Evolutionary conservation across 208 protist species (phyloP), one percentile per base, ranked within the genome.

Genomic region (Endotrypanum monterogeii): DNA sequence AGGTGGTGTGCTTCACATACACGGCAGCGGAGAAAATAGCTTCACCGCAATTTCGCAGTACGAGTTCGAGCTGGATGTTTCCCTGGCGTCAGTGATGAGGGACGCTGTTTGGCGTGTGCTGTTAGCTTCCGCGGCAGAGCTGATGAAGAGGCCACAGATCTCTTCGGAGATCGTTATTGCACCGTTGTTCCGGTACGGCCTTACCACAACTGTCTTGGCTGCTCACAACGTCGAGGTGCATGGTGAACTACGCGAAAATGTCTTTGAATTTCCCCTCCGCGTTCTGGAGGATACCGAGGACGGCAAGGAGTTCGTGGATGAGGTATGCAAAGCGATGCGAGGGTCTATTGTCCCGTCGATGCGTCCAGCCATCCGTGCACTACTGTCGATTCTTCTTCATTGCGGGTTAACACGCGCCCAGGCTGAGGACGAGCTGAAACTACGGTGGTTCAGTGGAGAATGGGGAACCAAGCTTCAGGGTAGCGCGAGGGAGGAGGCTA

Each of bases 371-470:
- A 85, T 97, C 68, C 83, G 86, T 61, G 87, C 89, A n/a, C 73
- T 97, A 55, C 82, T 97, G 7, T 83, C 91, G 25, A 82, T 97
- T 25, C 88, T 97, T 12, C 83, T 97, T 32, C 89, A 94, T 69
- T 87, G 85, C 61, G 93, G 93, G 20, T 68, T 87, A 2, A 86
- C 67, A 50, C 71, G 75, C 56, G 82, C 88, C 52, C 85, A 94
- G 58, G 91, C 91, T 16, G 85, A 89, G 48, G 90, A 94, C 52
- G 91, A 95, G 76, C 83, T 97, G 58, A 93, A 92, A 80, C 76
- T 93, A 56, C 80, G 89, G 25, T 96, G 93, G 93, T 94, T 97
- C 58, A 94, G 87, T 69, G 87, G 91, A 16, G 91, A 97, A 72
- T 97, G 93, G 91, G 91, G 91, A 65, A 88, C 76, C 39, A 84